A percentile compares a stretch with the other conserved stretches of the same genome.
phyloP scores from a whole-genome alignment of 2,329 filamentous ascomycete species.

The Fusarium sp. region DNA sequence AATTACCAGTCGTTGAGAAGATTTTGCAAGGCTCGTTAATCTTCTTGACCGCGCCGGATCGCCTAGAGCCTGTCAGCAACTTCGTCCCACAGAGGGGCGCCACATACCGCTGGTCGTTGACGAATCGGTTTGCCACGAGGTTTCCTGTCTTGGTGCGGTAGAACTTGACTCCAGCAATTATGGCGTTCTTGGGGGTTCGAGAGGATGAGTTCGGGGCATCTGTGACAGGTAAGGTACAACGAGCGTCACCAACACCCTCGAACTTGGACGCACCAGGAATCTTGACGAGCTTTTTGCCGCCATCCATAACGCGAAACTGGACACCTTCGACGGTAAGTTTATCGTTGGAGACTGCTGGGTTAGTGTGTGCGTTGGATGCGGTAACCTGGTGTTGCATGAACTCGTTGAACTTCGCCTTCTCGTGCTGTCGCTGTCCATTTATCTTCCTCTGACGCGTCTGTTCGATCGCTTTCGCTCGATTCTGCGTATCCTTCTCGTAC shows the following conservation, averaged over 20 bases:
- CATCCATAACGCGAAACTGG: slow-evolving; percentile 76
- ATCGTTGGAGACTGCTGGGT: slow-evolving; percentile 62
- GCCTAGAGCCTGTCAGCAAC: slow-evolving; percentile 58
- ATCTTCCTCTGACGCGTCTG: slow-evolving; percentile 71
- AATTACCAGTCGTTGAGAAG: slow-evolving; percentile 76
- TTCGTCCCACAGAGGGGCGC: slow-evolving; percentile 32
- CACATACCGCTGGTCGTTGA: slow-evolving; percentile 80
- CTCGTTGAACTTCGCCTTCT: slow-evolving; percentile 66
- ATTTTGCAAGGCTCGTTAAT: slow-evolving; percentile 78
- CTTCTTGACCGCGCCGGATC: slow-evolving; percentile 70
- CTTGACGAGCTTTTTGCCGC: slow-evolving; percentile 85
- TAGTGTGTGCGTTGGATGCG: slow-evolving; percentile 33
- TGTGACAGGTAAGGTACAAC: slow-evolving; percentile 51
- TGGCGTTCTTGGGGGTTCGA: slow-evolving; percentile 78
- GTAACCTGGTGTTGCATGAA: slow-evolving; percentile 49
- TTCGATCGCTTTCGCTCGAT: slow-evolving; percentile 76
- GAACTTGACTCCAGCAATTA: slow-evolving; percentile 82
- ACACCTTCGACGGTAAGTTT: slow-evolving; percentile 74
- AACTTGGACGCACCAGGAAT: slow-evolving; percentile 66
- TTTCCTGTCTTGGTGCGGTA: slow-evolving; percentile 89
- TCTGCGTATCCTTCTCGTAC: slow-evolving; percentile 78
- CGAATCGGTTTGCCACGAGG: slow-evolving; percentile 79
- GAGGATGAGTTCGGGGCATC: slow-evolving; percentile 70
- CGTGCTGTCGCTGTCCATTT: slow-evolving; percentile 63
- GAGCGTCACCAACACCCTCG: neutral